Base-by-base conservation (phyloP, 1,284 basidiomycete species). In the Thelephora terrestris region DNA sequence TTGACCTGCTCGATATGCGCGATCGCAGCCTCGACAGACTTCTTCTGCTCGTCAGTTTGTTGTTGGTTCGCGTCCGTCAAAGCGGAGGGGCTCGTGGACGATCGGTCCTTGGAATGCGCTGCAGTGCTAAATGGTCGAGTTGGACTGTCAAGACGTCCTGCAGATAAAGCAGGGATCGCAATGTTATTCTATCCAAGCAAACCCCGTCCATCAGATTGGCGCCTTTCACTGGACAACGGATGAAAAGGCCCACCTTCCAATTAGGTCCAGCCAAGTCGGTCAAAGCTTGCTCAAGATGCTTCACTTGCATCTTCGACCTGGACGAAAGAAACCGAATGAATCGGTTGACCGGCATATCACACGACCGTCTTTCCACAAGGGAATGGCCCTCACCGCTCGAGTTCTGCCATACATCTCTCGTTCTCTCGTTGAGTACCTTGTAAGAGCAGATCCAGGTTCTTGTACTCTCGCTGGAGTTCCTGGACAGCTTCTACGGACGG, bases 341-440 rank as follows among this genome's bases (percentile, higher is more conserved):
- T 16, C 27, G 17, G 16, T 27, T 21, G 38, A 14, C 25, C 29
- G 14, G 29, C 3, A 6, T 14, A 32, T 7, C 29, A 32, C 29
- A 14, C 29, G 29, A 32, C 29, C 29, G 29, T 32, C 29, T 32
- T 32, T 32, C 29, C 5, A 5, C 14, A 27, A 21, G 32, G 10
- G 10, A 37, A 20, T 7, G 37, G 38, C 9, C 53, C 70, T 48
- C 45, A 81, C 82, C 80, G 70, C 51, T 86, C 83, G 2, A 86
- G 67, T 51, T 86, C 82, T 0, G 74, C 69, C 84, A 87, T 87
- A 52, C 78, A 82, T 40, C 81, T 69, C 56, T 86, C 84, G 53
- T 88, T 88, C 65, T 88, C 85, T 46, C 82, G 66, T 53, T 86
- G 84, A 0, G 83, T 86, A 0, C 85, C 85, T 52, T 83, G 75